phyloP scores from a whole-genome alignment of 164 flowering plant species.

The Magnolia officinalis region DNA sequence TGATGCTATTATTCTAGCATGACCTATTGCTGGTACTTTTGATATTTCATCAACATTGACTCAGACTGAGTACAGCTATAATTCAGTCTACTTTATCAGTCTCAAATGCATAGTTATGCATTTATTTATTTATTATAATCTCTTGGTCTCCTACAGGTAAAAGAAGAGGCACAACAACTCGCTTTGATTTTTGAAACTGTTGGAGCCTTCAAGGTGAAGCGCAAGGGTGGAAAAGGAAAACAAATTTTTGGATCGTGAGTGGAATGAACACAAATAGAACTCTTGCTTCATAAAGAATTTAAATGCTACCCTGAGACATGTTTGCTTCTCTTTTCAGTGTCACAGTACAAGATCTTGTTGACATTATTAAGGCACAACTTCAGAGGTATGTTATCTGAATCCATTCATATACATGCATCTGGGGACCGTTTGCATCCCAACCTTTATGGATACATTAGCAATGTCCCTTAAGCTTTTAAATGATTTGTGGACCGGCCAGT shows the following conservation, averaged over 20 bases:
- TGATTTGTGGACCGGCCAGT: no score
- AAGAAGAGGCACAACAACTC: slow-evolving; percentile 92
- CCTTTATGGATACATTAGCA: not conserved
- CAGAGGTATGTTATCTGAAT: slow-evolving; percentile 49
- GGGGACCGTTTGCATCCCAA: not conserved
- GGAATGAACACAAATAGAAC: not conserved
- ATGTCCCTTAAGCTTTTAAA: not conserved
- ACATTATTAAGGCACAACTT: slow-evolving; percentile 91
- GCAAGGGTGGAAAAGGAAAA: slow-evolving; percentile 91
- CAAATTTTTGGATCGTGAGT: slow-evolving; percentile 89
- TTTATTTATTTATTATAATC: not conserved
- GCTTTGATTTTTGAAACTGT: slow-evolving; percentile 83
- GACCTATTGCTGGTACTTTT: no score
- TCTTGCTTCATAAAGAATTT: not conserved
- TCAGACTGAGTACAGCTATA: no score
- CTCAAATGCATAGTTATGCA: not conserved
- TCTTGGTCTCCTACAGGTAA: slow-evolving; percentile 44
- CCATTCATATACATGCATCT: not conserved
- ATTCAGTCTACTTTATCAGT: not conserved
- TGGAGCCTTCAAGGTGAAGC: slow-evolving; percentile 92
- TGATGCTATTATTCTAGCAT: no score
- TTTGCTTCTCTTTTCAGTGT: slow-evolving; percentile 50
- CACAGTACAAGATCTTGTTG: slow-evolving; percentile 90
- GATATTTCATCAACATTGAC: no score
- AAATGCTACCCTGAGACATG: slow-evolving; percentile 10